Percentiles rank a stretch among this genome's conserved stretches.
Conservation (phyloP, 768 basidiomycete species). For the Porpolomopsis calyptriformis region DNA sequence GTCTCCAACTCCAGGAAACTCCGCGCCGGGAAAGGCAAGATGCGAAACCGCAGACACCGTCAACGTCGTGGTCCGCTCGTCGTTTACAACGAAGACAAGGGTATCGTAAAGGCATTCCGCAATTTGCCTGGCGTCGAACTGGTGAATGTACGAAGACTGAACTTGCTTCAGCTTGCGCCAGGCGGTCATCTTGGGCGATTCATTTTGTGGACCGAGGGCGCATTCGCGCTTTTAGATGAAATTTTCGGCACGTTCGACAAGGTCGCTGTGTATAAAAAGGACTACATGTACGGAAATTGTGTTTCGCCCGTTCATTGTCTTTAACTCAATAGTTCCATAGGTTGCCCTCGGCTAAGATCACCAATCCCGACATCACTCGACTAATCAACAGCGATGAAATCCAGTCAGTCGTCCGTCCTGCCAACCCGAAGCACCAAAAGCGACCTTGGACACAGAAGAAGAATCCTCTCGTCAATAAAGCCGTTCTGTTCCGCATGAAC, state of each 20-base stretch:
- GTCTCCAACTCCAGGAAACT: conserved; percentile 96
- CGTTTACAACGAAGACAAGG: conserved; percentile 95
- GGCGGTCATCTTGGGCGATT: conserved; percentile 99
- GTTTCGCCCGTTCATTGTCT: not conserved
- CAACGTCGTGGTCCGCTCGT: conserved; percentile 96
- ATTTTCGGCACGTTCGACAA: conserved; percentile 94
- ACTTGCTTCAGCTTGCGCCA: conserved; percentile 97
- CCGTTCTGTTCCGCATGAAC: conserved; percentile 92
- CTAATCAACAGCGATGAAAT: conserved; percentile 98
- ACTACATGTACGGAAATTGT: conserved; percentile 54
- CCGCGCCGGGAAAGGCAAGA: conserved; percentile 94
- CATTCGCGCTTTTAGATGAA: conserved; percentile 86
- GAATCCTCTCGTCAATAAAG: conserved; percentile 94
- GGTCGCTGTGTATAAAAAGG: conserved; percentile 77
- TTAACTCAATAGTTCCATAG: conserved; percentile 24
- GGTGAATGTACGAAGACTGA: conserved; percentile 86
- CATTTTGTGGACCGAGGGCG: conserved; percentile 97
- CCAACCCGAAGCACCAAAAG: conserved; percentile 75
- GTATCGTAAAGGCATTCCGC: conserved; percentile 97
- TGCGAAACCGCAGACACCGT: conserved; percentile 92
- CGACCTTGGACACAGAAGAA: conserved; percentile 99
- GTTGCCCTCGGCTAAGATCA: conserved; percentile 92
- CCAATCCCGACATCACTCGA: conserved; percentile 93
- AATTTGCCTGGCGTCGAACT: conserved; percentile 98
- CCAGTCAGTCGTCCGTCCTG: conserved; percentile 90